These are phyloP conservation scores for Coemansia sp. DNA, from an alignment of 192 early-diverging fungal genomes.

Conservation along the genomic window DNA sequence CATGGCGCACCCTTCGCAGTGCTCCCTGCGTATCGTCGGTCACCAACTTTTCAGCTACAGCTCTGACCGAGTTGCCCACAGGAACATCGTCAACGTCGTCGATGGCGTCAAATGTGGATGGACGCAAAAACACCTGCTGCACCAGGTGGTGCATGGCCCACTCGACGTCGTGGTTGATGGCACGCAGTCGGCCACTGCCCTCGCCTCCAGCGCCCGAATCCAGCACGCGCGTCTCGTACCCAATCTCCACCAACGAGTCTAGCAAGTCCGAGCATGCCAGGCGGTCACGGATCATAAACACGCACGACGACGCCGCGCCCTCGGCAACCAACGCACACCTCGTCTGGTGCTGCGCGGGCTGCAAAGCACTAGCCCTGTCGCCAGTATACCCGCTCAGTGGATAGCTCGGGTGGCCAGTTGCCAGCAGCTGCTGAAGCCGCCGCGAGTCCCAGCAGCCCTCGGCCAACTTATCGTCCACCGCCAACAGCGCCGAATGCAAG, in stretches of 20 bases:
- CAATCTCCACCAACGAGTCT: constrained; percentile 46
- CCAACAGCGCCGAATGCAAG: constrained; percentile 34
- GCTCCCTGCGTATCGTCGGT: background rate
- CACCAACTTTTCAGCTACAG: background rate
- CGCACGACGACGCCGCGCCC: constrained; percentile 28
- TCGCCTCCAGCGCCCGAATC: constrained; percentile 27
- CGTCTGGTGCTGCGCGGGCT: constrained; percentile 2
- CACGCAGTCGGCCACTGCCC: constrained; percentile 42
- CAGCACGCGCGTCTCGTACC: constrained; percentile 48
- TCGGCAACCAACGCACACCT: background rate
- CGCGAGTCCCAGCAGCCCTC: background rate
- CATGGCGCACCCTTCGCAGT: constrained; percentile 11
- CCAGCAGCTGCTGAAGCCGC: constrained; percentile 7
- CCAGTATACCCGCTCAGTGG: background rate
- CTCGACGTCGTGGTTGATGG: constrained; percentile 54
- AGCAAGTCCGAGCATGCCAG: constrained; percentile 52
- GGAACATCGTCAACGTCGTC: constrained; percentile 6
- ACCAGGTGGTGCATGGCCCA: constrained; percentile 58
- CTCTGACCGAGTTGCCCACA: background rate
- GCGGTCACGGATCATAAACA: constrained; percentile 52
- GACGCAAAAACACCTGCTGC: constrained; percentile 48
- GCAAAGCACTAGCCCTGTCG: constrained; percentile 3
- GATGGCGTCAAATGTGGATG: constrained; percentile 20
- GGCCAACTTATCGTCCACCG: background rate
- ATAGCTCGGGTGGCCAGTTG: constrained; percentile 4